phyloP scores from a whole-genome alignment of 2,329 filamentous ascomycete species.

The Colletotrichum tofieldiae region DNA sequence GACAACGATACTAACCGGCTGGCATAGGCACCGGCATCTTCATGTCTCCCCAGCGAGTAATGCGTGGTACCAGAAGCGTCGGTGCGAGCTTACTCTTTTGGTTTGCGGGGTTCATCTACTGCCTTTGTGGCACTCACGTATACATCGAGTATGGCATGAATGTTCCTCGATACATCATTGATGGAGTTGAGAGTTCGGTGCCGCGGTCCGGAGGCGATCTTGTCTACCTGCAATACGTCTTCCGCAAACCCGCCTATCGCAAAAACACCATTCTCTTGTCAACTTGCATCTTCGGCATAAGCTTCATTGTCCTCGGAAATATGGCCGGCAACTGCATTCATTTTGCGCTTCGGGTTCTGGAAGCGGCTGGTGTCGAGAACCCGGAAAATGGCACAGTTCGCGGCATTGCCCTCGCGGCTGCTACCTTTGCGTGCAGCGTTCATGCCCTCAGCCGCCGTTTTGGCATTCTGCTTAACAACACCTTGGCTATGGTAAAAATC shows the following conservation, averaged over 20 bases:
- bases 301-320: constrained; percentile 64
- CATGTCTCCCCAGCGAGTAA: constrained; percentile 53
- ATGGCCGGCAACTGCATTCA: constrained; percentile 64
- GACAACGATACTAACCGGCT: background rate
- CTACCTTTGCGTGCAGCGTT: constrained; percentile 62
- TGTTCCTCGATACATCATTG: constrained; percentile 59
- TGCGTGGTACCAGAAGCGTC: constrained; percentile 52
- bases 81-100: constrained; percentile 58
- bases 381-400: constrained; percentile 55
- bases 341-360: constrained; percentile 59
- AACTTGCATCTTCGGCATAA: constrained; percentile 62
- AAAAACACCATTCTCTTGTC: constrained; percentile 55
- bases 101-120: constrained; percentile 57
- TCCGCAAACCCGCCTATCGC: constrained; percentile 54
- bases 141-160: constrained; percentile 64
- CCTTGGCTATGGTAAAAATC: constrained; percentile 66
- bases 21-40: constrained; percentile 56
- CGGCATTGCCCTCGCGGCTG: constrained; percentile 63
- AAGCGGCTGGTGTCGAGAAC: constrained; percentile 52
- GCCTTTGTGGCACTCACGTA: constrained; percentile 54
- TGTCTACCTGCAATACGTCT: constrained; percentile 61
- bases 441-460: constrained; percentile 65
- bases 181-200: constrained; percentile 50
- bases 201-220: constrained; percentile 20
- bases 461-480: constrained; percentile 67